Evolutionary conservation across 805 yeast genomes (phyloP).

Genomic region (Candida arabinofermentans): DNA sequence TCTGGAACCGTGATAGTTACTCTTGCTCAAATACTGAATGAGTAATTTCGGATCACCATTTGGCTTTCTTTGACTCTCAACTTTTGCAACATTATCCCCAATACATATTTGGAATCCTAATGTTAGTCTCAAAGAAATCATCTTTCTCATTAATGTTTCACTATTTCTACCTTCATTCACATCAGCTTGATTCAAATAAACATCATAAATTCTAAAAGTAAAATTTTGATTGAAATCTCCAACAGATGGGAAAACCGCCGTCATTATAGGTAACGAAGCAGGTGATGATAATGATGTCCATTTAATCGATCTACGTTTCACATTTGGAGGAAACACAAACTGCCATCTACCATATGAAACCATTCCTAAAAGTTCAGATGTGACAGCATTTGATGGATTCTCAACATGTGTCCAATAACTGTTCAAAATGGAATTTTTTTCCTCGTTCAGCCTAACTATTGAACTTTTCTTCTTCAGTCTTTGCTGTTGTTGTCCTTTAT

Average conservation of each 20-base stretch:
- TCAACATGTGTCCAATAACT: constrained; percentile 58
- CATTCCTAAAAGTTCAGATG: constrained; percentile 49
- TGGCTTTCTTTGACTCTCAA: constrained; percentile 59
- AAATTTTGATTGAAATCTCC: constrained; percentile 68
- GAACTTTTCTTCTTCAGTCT: constrained; percentile 7
- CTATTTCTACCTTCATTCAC: constrained; percentile 48
- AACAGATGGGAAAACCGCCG: constrained; percentile 70
- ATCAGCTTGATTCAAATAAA: constrained; percentile 57
- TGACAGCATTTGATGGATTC: constrained; percentile 73
- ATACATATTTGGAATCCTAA: constrained; percentile 89
- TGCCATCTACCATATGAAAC: constrained; percentile 84
- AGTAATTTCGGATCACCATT: constrained; percentile 52
- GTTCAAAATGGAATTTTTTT: constrained; percentile 18
- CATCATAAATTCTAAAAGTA: constrained; percentile 79
- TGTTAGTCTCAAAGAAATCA: constrained; percentile 78
- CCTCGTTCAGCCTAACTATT: constrained; percentile 4
- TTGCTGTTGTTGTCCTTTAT: background rate
- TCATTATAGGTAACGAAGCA: constrained; percentile 82
- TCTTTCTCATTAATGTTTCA: constrained; percentile 70
- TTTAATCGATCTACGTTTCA: constrained; percentile 65
- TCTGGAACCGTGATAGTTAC: constrained; percentile 49
- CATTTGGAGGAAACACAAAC: constrained; percentile 76
- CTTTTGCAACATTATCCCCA: constrained; percentile 60
- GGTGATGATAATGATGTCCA: constrained; percentile 95
- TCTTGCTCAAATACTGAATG: constrained; percentile 48